Evolutionary conservation across 2,329 filamentous ascomycete genomes (phyloP), one percentile per base, ranked within the genome.

Genomic region (Trichophyton rubrum): DNA sequence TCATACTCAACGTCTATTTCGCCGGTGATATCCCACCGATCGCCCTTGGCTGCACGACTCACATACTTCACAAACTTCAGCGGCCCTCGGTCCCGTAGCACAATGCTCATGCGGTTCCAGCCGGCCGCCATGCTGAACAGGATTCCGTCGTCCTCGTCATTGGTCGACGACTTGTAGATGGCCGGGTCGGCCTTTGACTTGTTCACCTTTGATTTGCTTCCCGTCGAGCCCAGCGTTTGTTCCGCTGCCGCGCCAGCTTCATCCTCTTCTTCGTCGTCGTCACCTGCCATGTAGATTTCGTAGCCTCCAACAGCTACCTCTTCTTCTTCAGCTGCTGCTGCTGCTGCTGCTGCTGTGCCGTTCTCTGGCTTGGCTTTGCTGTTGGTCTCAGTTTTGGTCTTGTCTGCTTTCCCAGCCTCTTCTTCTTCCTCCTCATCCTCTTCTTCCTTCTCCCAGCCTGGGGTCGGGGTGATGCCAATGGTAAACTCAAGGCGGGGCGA

Each of bases 41-140:
- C 93, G 0, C 93, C 93, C 69, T 83, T 83, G 6, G 93, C 93
- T 58, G 81, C 83, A 62, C 80, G 80, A 73, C 88, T 95, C 22
- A 99, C 87, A 72, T 97, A 99, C 78, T 97, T 99, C 69, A 97
- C 90, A 71, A 99, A 99, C 72, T 89, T 86, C 70, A 99, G 79
- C 13, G 88, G 87, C 13, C 89, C 91, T 66, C 83, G 85, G 71
- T 99, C 93, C 61, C 93, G 82, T 66, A 97, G 77, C 35, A 97
- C 93, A 65, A 99, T 84, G 65, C 87, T 90, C 77, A 99, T 80
- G 65, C 88, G 89, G 73, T 97, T 97, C 93, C 93, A 99, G 6
- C 78, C 77, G 1, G 86, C 84, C 0, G 84, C 80, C 67, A 85
- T 85, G 55, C 81, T 85, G 70, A 89, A 87, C 38, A 89, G 73